Evolutionary conservation across 768 basidiomycete species (phyloP).

Genomic region (Hypholoma fasciculare): DNA sequence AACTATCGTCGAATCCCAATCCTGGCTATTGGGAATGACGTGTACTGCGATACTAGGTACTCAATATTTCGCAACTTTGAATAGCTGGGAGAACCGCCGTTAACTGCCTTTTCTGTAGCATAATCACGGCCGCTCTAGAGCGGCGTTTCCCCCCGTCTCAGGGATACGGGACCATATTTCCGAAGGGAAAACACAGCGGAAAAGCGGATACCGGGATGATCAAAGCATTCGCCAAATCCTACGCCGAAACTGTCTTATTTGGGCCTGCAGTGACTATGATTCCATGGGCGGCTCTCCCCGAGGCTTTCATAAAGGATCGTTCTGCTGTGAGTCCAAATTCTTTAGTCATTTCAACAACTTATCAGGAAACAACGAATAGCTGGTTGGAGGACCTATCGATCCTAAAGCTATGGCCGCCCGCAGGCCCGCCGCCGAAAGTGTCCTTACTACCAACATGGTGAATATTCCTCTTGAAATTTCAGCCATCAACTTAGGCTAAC

Average conservation of each 20-base stretch:
- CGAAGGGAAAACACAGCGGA: constrained; percentile 39
- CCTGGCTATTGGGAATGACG: constrained; percentile 59
- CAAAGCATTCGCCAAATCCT: constrained; percentile 48
- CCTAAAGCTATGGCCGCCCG: constrained; percentile 31
- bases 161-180: constrained; percentile 51
- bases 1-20: constrained; percentile 60
- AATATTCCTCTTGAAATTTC: constrained; percentile 4
- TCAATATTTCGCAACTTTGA: not conserved
- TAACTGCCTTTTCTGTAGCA: constrained; percentile 2
- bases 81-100: too few species aligned
- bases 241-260: constrained; percentile 46
- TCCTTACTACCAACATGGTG: constrained; percentile 50
- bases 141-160: constrained; percentile 51
- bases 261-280: constrained; percentile 36
- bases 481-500: not conserved
- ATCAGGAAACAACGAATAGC: constrained; percentile 16
- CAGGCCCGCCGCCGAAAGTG: constrained; percentile 33
- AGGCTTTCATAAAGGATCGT: constrained; percentile 49
- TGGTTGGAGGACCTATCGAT: constrained; percentile 37
- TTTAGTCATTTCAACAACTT: not conserved
- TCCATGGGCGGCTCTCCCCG: constrained; percentile 49
- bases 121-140: constrained; percentile 53
- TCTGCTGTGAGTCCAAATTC: constrained; percentile 29
- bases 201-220: constrained; percentile 45
- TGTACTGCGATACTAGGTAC: constrained; percentile 47